Base-by-base conservation (phyloP, 1,284 basidiomycete species). In the Pisolithus thermaeus region DNA sequence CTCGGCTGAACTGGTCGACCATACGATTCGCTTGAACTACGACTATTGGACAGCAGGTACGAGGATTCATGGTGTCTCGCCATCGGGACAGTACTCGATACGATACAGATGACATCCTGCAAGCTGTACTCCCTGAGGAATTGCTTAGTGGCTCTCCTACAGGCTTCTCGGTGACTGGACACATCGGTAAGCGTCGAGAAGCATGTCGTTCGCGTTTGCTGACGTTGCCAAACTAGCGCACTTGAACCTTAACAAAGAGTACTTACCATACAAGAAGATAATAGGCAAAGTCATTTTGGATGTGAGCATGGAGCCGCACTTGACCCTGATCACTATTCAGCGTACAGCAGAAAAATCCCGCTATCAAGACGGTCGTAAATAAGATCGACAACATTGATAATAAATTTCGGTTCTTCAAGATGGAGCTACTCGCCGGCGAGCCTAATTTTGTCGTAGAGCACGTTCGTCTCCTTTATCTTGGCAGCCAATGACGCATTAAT, bases 341-440 rank as follows among this genome's bases (percentile, higher is more conserved):
- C n/a, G 1, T 36, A 28, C 20, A 11, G 37, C 60, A 96, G 93
- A 97, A 97, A 87, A 90, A 90, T 59, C 75, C 77, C 16, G 71
- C 71, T 7, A 77, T 97, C 42, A 79, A 79, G 56, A 99, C 96
- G 0, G 93, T 99, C 2, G 94, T 99, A 42, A 98, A 99, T 76
- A 99, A 99, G 68, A 73, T 97, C 20, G 84, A 97, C 62, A 81
- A 72, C 20, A 98, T 98, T 57, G 85, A 94, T 62, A 84, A 79
- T 22, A 77, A 90, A 64, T 99, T 94, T 69, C 84, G 97, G 18
- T 90, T 94, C 57, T 99, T 99, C 69, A 80, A 90, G 60, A 99
- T 99, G 97, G 97, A 99, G 64, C 77, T 98, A 2, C 76, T 99
- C 20, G 95, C 96, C 0, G 97, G 97, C 11, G 86, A 92, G 53